Percentiles rank a stretch among this genome's conserved stretches.
Evolutionary conservation across 2,329 filamentous ascomycete species (phyloP).

Genomic region (Leptographium radiaticola): DNA sequence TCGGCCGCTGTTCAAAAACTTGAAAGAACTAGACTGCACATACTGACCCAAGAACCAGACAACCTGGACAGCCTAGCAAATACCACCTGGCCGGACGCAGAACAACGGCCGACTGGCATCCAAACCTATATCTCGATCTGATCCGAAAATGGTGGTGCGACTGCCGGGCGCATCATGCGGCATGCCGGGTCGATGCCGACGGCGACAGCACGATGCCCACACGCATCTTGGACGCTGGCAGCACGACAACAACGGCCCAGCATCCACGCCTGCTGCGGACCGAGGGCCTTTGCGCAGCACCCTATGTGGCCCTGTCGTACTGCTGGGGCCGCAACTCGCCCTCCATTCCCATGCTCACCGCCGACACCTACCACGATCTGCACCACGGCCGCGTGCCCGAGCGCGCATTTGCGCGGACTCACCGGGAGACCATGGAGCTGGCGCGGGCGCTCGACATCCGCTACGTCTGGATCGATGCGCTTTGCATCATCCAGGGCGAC

Average conservation of each 20-base stretch:
- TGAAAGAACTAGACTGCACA: too few species aligned
- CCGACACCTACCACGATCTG: neutral
- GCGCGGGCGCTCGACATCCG: neutral
- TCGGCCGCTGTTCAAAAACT: too few species aligned
- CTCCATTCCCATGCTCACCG: too few species aligned
- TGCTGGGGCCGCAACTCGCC: too few species aligned
- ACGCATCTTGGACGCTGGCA: neutral
- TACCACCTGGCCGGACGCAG: neutral
- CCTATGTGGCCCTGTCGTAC: neutral
- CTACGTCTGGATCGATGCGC: slow-evolving; percentile 4
- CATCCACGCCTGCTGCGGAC: neutral
- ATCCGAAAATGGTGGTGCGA: neutral
- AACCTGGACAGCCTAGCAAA: neutral
- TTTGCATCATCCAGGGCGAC: slow-evolving; percentile 5
- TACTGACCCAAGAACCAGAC: neutral
- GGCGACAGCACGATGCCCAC: neutral
- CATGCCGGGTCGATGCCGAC: neutral
- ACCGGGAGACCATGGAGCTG: neutral
- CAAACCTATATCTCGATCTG: neutral
- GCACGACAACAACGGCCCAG: neutral
- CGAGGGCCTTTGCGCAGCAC: neutral
- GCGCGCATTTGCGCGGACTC: neutral
- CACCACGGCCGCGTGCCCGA: neutral
- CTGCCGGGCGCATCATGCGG: neutral
- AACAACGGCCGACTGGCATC: neutral